Conservation (phyloP, 75 land plant species). For the Sequoia sempervirens region DNA sequence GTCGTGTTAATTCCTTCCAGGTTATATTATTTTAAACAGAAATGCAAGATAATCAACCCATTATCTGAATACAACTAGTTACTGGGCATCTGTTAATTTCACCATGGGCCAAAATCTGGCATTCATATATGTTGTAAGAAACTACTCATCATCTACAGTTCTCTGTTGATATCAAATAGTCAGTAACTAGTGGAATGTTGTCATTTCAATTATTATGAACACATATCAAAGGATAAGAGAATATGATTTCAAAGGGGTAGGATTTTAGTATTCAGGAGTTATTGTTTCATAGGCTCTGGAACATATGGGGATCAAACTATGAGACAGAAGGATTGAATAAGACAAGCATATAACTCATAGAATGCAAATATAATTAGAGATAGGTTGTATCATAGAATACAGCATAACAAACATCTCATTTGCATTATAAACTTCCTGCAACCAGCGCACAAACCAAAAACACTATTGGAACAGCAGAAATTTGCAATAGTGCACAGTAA, state of each 20-base stretch:
- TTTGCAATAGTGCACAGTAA: background rate
- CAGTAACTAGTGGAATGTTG: background rate
- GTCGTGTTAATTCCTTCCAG: background rate
- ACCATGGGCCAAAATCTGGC: background rate
- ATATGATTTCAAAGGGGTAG: background rate
- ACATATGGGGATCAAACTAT: background rate
- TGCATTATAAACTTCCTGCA: background rate
- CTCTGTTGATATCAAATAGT: background rate
- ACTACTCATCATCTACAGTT: background rate
- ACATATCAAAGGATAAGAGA: background rate
- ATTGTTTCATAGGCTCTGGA: background rate
- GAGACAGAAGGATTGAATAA: background rate
- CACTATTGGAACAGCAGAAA: background rate
- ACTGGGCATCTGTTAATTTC: conserved; percentile 1
- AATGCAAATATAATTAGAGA: background rate
- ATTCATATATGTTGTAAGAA: background rate
- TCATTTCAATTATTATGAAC: background rate
- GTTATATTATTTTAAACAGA: too few relatives aligned
- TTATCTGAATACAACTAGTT: too few relatives aligned
- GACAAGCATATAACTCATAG: background rate
- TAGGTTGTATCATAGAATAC: background rate
- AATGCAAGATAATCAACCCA: too few relatives aligned
- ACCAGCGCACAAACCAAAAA: background rate
- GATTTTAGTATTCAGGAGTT: background rate
- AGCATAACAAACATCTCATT: background rate